Conservation (phyloP, 129 eudicot species). For the Arctium lappa region DNA sequence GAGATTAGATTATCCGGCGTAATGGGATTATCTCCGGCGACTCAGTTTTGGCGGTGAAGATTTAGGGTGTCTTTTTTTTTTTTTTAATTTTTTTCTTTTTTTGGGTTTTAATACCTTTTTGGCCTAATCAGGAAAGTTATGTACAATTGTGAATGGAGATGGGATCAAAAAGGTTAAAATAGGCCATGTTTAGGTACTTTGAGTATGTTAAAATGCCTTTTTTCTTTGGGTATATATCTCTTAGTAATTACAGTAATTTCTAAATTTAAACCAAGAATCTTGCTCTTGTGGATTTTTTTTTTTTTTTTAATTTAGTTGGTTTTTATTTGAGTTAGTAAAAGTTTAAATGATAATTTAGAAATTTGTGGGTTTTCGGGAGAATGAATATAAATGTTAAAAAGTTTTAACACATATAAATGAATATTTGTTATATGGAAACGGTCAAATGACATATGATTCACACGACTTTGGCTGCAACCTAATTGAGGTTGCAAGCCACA, state of each 20-base stretch:
- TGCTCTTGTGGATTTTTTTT: not conserved
- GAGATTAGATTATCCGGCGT: slow-evolving; percentile 41
- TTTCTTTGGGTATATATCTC: not conserved
- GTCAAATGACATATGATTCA: no score
- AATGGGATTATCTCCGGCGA: not conserved
- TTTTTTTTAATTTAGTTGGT: not conserved
- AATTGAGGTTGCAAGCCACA: no score
- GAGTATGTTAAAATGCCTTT: not conserved
- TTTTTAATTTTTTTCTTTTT: not conserved
- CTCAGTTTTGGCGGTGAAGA: slow-evolving; percentile 42
- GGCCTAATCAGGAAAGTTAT: slow-evolving; percentile 17
- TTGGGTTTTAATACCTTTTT: slow-evolving; percentile 15
- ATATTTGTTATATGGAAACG: no score
- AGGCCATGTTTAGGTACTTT: not conserved
- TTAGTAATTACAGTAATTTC: not conserved
- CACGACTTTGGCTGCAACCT: no score
- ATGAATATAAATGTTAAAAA: not conserved
- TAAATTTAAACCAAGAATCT: not conserved
- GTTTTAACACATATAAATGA: no score
- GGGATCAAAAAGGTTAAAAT: slow-evolving; percentile 1
- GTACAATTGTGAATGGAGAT: slow-evolving; percentile 35
- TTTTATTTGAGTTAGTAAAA: not conserved
- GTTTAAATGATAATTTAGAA: not conserved
- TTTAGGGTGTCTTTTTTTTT: slow-evolving; percentile 6
- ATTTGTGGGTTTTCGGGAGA: not conserved